These are phyloP conservation scores for Micractinium sp. DNA, from an alignment of 139 green algal species.

Conservation along the genomic window DNA sequence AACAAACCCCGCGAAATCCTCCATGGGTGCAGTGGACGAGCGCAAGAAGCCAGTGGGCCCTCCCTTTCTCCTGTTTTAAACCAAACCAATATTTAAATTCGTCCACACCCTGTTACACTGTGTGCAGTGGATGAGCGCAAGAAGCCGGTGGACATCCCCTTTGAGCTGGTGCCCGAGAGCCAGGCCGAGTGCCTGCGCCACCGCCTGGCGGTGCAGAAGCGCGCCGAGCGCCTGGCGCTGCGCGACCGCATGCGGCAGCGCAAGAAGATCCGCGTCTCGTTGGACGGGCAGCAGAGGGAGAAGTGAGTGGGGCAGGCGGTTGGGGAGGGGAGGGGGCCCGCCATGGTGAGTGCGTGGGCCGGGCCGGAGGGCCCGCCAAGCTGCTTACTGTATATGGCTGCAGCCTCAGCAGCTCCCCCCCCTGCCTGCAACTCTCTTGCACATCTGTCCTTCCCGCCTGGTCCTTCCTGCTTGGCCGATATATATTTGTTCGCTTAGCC, in stretches of 20 bases:
- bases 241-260: slow-evolving; percentile 19
- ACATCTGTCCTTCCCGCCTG: too few species aligned
- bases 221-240: slow-evolving; percentile 32
- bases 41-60: too few species aligned
- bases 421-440: too few species aligned
- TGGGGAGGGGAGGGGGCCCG: neutral
- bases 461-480: neutral
- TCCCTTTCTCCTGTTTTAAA: neutral
- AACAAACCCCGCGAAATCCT: too few species aligned
- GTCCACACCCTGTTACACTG: too few species aligned
- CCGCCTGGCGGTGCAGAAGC: slow-evolving; percentile 19
- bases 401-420: too few species aligned
- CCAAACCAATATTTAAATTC: too few species aligned
- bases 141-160: slow-evolving; percentile 41
- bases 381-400: too few species aligned
- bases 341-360: neutral
- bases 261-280: slow-evolving; percentile 15
- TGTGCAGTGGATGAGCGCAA: slow-evolving; percentile 10
- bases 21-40: neutral
- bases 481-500: neutral
- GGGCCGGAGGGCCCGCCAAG: too few species aligned
- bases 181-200: slow-evolving; percentile 35
- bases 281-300: slow-evolving; percentile 17
- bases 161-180: slow-evolving; percentile 35
- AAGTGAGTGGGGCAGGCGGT: neutral